These are phyloP conservation scores for Aspergillus aculeatus DNA, from an alignment of 2,329 filamentous ascomycete genomes.

Conservation along the genomic window DNA sequence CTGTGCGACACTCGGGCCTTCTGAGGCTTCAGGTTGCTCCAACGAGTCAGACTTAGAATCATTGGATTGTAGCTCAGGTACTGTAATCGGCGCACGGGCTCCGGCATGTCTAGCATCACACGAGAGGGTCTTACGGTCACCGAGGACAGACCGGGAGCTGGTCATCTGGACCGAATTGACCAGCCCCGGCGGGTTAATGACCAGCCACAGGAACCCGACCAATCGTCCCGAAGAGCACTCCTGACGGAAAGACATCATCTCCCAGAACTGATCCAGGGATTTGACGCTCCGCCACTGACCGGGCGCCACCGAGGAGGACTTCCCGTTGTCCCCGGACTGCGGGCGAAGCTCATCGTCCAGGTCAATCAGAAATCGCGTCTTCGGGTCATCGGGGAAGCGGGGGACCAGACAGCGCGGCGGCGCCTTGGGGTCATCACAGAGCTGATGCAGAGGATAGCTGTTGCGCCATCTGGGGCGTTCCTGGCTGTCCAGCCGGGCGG, in stretches of 20 bases:
- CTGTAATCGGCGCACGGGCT: not conserved
- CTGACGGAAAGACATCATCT: constrained; percentile 94
- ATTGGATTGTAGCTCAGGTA: not conserved
- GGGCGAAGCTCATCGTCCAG: constrained; percentile 75
- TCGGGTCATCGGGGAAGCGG: constrained; percentile 91
- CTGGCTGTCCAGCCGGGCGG: constrained; percentile 38
- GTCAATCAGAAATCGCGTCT: constrained; percentile 83
- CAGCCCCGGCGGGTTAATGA: constrained; percentile 65
- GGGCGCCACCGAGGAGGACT: constrained; percentile 44
- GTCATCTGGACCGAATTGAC: constrained; percentile 37
- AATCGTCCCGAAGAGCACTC: constrained; percentile 90
- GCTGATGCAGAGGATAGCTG: constrained; percentile 70
- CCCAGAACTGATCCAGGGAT: constrained; percentile 92
- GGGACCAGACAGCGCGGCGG: constrained; percentile 84
- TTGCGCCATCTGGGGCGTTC: constrained; percentile 49
- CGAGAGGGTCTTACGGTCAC: constrained; percentile 7
- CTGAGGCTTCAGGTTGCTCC: not conserved
- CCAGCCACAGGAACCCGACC: constrained; percentile 92
- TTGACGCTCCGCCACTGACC: constrained; percentile 81
- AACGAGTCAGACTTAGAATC: not conserved
- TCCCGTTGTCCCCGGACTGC: constrained; percentile 22
- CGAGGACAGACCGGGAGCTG: constrained; percentile 21
- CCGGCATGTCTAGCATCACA: not conserved
- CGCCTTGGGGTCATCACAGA: constrained; percentile 66
- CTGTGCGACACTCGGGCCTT: not conserved